phyloP scores from a whole-genome alignment of 164 flowering plant species.

The grape (Vitis vinifera) region ASM3070453v1 NC_081821.1:8471001-8471500 shows the following conservation, averaged over 20 bases:
- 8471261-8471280: background rate
- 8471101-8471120: constrained; percentile 68
- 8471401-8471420: no score
- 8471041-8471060: background rate
- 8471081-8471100: background rate
- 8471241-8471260: background rate
- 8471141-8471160: constrained; percentile 88
- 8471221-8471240: constrained; percentile 5
- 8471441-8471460: no score
- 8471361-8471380: background rate
- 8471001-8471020: no score
- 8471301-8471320: background rate
- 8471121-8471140: constrained; percentile 98
- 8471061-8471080: background rate
- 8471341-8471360: background rate
- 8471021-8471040: background rate
- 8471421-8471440: no score
- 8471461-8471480: no score
- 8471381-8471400: background rate
- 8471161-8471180: constrained; percentile 96
- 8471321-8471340: background rate
- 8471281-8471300: background rate
- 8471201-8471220: constrained; percentile 53
- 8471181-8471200: constrained; percentile 99
- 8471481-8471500: background rate